Base-by-base conservation (phyloP, 2,329 filamentous ascomycete genomes). In the Claviceps paspali region DNA sequence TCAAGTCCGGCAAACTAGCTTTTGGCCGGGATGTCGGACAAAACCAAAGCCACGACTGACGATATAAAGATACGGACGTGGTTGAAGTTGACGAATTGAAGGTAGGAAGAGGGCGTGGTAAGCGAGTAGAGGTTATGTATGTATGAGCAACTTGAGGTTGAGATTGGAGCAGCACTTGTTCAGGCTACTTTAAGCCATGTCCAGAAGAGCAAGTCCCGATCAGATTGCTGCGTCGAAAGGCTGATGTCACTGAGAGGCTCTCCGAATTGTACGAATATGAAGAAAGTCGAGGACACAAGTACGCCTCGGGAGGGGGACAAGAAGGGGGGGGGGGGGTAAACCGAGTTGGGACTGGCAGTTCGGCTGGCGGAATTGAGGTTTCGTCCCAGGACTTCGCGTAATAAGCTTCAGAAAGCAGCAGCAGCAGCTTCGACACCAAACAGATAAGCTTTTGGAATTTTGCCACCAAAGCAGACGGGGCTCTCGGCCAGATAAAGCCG, bases 141-240 rank as follows among this genome's bases (percentile, higher is more conserved):
- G n/a, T 12, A 23, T 18, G 17, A 26, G n/a, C 4, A 27, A 12
- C 5, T 23, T 33, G 6, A 22, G n/a, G 35, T 17, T 29, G 28
- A 23, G 10, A 21, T 26, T 30, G 8, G 31, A 38, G 18, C 4
- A 39, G n/a, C 28, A 30, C 22, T 28, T 26, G 30, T 29, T 30
- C 28, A 22, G 9, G 7, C 15, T 22, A 28, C 12, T 35, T 23
- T 32, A 36, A 39, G 38, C 29, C 38, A 39, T 36, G 28, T 36
- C 33, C 30, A 14, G 14, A 33, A 10, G 24, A 15, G 23, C 17
- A 4, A 14, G n/a, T 28, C 17, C 24, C 21, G 33, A 31, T 12
- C 10, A 27, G 21, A 29, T 3, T 29, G 11, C 19, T 19, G 14
- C 15, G 15, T 15, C 19, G 15, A 14, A 21, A 17, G 11, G 15